phyloP scores from a whole-genome alignment of 306 rosid genomes.

The Glycine tomentella region DNA sequence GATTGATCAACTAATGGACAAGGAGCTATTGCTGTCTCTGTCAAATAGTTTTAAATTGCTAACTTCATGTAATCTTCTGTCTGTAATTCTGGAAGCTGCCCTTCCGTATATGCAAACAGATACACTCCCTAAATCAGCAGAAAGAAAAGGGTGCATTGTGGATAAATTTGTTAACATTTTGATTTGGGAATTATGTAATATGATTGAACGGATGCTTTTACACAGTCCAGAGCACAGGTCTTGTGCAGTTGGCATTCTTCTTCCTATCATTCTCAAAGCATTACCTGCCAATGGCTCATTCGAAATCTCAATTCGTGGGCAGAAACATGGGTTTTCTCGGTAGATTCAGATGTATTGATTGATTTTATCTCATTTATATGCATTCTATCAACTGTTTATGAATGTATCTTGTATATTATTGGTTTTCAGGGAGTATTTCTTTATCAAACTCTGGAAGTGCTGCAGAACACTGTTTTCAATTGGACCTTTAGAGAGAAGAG shows the following conservation, averaged over 20 bases:
- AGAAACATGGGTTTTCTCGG: slow-evolving; percentile 65
- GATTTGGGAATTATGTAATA: slow-evolving; percentile 68
- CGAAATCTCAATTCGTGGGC: slow-evolving; percentile 58
- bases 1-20: slow-evolving; percentile 44
- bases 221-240: slow-evolving; percentile 80
- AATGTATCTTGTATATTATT: slow-evolving; percentile 47
- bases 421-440: slow-evolving; percentile 72
- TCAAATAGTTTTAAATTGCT: slow-evolving; percentile 57
- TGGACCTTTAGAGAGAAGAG: slow-evolving; percentile 86
- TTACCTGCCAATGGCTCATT: slow-evolving; percentile 57
- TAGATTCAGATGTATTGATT: slow-evolving; percentile 49
- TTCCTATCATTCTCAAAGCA: slow-evolving; percentile 75
- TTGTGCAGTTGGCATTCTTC: slow-evolving; percentile 73
- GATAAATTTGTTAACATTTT: slow-evolving; percentile 60
- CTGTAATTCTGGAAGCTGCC: slow-evolving; percentile 67
- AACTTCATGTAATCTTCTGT: slow-evolving; percentile 71
- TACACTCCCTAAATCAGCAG: slow-evolving; percentile 42
- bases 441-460: slow-evolving; percentile 80
- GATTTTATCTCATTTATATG: slow-evolving; percentile 35
- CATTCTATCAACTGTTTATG: slow-evolving; percentile 37
- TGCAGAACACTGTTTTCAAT: slow-evolving; percentile 74
- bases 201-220: slow-evolving; percentile 73
- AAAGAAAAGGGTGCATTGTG: slow-evolving; percentile 49
- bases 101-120: slow-evolving; percentile 54
- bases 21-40: slow-evolving; percentile 45